Base-by-base conservation (phyloP, 2,329 filamentous ascomycete genomes). In the Cytospora piceicola region DNA sequence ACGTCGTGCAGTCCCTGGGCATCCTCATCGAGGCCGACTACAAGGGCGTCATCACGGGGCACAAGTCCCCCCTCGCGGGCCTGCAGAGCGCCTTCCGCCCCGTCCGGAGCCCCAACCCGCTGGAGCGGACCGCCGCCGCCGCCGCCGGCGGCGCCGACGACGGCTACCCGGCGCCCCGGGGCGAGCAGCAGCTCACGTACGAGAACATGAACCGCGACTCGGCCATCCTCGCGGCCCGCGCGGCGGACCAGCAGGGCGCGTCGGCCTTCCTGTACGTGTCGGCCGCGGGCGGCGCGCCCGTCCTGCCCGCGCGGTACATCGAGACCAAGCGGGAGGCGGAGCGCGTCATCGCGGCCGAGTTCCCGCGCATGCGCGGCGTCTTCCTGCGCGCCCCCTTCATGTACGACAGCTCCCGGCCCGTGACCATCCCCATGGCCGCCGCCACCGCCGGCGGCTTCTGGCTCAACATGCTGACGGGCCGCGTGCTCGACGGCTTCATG, bases 1-100 rank as follows among this genome's bases (percentile, higher is more conserved):
- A 89, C 64, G 94, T 98, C 30, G 90, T 99, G 56, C 95, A 99
- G 82, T 93, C 86, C 73, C 94, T 98, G 90, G 95, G 95, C 12
- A 97, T 99, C 72, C 84, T 99, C 22, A 86, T 99, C 12, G 95
- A 99, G 81, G 93, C 94, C 58, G 95, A 99, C 81, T 99, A 99
- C 86, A 99, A 99, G 79, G 91, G 91, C 71, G 90, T 97, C 20
- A 76, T 99, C 30, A 90, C 88, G 24, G 95, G 95, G 59, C 88
- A 86, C 67, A 94, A 97, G 73, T 93, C 91, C 0, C 88, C 93
- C n/a, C 78, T 96, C 61, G 79, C 87, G 8, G 94, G 93, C 1
- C 81, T 99, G 17, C 86, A 87, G 68, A 89, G 90, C 72, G 92
- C 93, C 30, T 96, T 98, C 76, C 88, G 88, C 60, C 76, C 86